Conservation (phyloP, 2,329 filamentous ascomycete species). For the Albifimbria verrucaria region DNA sequence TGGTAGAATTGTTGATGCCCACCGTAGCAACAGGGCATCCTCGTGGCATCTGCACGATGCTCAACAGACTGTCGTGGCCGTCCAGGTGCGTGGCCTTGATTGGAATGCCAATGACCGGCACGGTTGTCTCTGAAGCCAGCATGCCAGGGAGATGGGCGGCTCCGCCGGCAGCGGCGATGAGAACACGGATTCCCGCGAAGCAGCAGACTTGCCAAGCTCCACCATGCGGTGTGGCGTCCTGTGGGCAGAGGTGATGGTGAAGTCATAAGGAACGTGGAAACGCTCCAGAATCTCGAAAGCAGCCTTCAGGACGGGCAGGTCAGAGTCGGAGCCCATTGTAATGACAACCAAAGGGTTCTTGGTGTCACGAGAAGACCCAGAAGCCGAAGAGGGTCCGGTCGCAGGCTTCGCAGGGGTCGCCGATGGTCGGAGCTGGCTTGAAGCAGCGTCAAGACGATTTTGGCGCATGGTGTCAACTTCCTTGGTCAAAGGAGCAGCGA, state of each 20-base stretch:
- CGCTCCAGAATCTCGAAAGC: slow-evolving; percentile 64
- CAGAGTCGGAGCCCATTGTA: slow-evolving; percentile 82
- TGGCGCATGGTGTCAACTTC: slow-evolving; percentile 57
- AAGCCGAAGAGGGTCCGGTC: slow-evolving; percentile 6
- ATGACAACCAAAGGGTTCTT: slow-evolving; percentile 63
- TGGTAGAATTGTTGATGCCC: slow-evolving; percentile 77
- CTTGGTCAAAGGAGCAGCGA: slow-evolving; percentile 66
- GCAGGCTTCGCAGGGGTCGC: slow-evolving; percentile 6
- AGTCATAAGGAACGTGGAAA: slow-evolving; percentile 70
- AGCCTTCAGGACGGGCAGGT: slow-evolving; percentile 64
- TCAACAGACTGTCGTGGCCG: slow-evolving; percentile 67
- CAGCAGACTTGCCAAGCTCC: slow-evolving; percentile 60
- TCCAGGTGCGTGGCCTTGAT: slow-evolving; percentile 72
- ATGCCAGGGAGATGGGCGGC: slow-evolving; percentile 75
- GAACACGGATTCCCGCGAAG: slow-evolving; percentile 65
- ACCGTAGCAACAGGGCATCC: slow-evolving; percentile 74
- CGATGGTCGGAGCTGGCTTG: slow-evolving; percentile 32
- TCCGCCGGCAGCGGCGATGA: slow-evolving; percentile 74
- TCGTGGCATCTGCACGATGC: slow-evolving; percentile 75
- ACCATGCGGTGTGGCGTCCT: slow-evolving; percentile 70
- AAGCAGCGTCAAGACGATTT: slow-evolving; percentile 45
- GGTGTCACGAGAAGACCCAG: slow-evolving; percentile 18
- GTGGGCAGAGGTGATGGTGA: slow-evolving; percentile 77
- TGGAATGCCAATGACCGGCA: slow-evolving; percentile 76
- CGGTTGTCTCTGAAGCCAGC: slow-evolving; percentile 64